Conservation (phyloP, 2,329 filamentous ascomycete genomes). For the Scopulariopsis brevicaulis region DNA sequence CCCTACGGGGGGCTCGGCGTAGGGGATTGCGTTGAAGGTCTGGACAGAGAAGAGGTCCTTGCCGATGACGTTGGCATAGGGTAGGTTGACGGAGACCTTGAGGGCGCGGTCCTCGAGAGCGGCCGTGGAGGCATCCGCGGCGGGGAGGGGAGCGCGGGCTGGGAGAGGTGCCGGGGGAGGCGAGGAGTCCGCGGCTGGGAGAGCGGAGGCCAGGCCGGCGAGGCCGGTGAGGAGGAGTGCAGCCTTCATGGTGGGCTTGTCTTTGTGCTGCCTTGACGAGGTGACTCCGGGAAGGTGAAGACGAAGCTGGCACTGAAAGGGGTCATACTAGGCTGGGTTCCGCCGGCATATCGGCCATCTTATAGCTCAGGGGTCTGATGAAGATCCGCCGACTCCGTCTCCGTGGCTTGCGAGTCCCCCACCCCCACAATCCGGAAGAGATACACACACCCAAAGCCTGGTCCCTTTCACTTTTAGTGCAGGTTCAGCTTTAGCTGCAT, state of each 20-base stretch:
- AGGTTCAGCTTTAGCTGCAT: background rate
- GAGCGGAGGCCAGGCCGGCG: background rate
- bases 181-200: background rate
- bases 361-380: background rate
- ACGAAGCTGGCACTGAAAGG: background rate
- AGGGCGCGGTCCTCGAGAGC: constrained; percentile 1
- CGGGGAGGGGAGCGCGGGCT: background rate
- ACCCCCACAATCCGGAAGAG: background rate
- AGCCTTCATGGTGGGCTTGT: background rate
- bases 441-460: background rate
- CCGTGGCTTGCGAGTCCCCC: background rate
- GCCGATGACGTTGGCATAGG: constrained; percentile 12
- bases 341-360: background rate
- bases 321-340: background rate
- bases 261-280: background rate
- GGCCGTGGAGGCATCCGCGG: background rate
- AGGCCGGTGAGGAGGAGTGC: background rate
- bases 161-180: background rate
- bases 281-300: background rate
- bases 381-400: background rate
- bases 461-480: background rate
- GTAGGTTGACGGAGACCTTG: constrained; percentile 9
- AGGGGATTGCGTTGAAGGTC: constrained; percentile 52
- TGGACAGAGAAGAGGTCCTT: constrained; percentile 28
- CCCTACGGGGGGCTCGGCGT: constrained; percentile 47